Conservation (phyloP, 2,329 filamentous ascomycete species). For the Coniochaeta sp. region DNA sequence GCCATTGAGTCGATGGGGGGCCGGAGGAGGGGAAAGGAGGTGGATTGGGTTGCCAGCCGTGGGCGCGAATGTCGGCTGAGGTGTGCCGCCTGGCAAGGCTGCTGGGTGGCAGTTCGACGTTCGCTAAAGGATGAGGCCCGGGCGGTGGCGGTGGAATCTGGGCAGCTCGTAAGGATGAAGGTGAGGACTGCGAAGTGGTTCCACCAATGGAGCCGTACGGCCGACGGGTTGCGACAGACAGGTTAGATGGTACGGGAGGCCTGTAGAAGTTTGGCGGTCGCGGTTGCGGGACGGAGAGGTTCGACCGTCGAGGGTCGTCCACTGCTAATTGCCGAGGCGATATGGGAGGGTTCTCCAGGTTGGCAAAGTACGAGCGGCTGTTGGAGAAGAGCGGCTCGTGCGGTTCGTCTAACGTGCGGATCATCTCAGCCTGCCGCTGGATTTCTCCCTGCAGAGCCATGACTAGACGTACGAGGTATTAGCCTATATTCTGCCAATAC, state of each 20-base stretch:
- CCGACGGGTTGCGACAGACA: conserved; percentile 67
- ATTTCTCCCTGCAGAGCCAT: conserved; percentile 50
- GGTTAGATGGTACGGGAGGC: conserved; percentile 71
- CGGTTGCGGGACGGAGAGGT: conserved; percentile 48
- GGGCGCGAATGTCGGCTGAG: conserved; percentile 87
- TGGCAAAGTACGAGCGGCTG: conserved; percentile 59
- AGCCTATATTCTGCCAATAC: conserved; percentile 7
- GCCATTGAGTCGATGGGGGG: conserved; percentile 41
- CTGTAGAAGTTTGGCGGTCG: conserved; percentile 57
- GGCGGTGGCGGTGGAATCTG: conserved; percentile 54
- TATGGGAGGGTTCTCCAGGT: conserved; percentile 67
- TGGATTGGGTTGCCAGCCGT: conserved; percentile 61
- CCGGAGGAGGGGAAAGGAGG: conserved; percentile 62
- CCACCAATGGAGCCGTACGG: conserved; percentile 81
- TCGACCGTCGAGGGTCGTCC: conserved; percentile 71
- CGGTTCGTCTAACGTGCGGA: conserved; percentile 52
- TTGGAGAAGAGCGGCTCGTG: conserved; percentile 59
- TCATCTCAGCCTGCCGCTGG: conserved; percentile 50
- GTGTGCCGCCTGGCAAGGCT: conserved; percentile 82
- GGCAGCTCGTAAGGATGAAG: conserved; percentile 59
- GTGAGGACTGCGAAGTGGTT: conserved; percentile 61
- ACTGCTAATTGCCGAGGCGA: conserved; percentile 83
- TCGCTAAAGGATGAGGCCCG: conserved; percentile 32
- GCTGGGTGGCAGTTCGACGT: conserved; percentile 54
- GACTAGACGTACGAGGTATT: conserved; percentile 29